Evolutionary conservation across 768 basidiomycete species (phyloP), one percentile per base, ranked within the genome.

Genomic region (Leccinum broughii): DNA sequence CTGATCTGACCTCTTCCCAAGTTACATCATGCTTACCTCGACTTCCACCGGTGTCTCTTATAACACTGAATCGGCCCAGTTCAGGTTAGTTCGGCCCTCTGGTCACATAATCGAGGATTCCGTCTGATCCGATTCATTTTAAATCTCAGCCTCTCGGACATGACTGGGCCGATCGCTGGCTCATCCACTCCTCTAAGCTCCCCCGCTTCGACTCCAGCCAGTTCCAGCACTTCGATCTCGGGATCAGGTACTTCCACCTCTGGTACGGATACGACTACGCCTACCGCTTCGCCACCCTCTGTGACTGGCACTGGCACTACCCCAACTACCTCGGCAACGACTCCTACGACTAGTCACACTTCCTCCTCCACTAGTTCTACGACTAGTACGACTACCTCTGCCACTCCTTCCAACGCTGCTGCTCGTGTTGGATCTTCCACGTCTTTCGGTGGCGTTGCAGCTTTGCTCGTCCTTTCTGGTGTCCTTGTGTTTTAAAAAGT

Each of bases 21-120:
- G 89, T 64, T 90, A 89, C 71, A 70, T 91, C 62, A 79, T 80
- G 61, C 85, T 91, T 66, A 79, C 71, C 28, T 82, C 80, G 3
- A 76, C 66, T 26, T 32, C 74, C 62, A 32, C 11, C 11, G 34
- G 34, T 34, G 9, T 55, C 46, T 61, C 64, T 1, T 83, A 83
- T 56, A 59, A 59, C 0, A 75, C 70, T 28, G 87, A 74, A 68
- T 88, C 88, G 0, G 78, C 81, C 0, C 77, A 75, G 61, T 90
- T 91, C 75, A 67, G 70, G 87, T 86, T 62, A 54, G 83, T 75
- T 2, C 13, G 9, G 4, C 37, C 35, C 15, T 34, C 53, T 34
- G 20, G 14, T 50, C 11, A 35, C 37, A 15, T 20, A 10, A 37
- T 13, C 37, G 24, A n/a, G 37, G 4, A 22, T 22, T 3, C 54